Conservation (phyloP, 352 stramenopile genomes). For the Phytophthora nicotianae region DNA sequence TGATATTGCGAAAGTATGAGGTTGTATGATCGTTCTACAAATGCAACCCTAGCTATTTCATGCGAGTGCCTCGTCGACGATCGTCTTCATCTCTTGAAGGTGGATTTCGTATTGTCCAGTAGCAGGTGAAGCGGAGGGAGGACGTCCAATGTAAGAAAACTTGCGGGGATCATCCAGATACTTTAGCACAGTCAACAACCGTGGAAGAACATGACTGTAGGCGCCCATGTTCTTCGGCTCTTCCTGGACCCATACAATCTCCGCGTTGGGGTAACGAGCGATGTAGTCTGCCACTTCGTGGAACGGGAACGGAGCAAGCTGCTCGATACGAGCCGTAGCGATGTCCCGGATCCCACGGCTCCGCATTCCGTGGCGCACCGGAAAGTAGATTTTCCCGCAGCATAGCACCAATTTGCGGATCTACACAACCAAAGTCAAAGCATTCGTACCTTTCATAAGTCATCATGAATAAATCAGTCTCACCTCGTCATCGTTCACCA, state of each 20-base stretch:
- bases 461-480: too few species aligned
- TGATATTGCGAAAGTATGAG: slow-evolving; percentile 5
- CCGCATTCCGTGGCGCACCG: slow-evolving; percentile 64
- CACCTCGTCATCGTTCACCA: slow-evolving; percentile 70
- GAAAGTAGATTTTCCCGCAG: slow-evolving; percentile 89
- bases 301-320: slow-evolving; percentile 97
- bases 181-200: slow-evolving; percentile 94
- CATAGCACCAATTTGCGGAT: slow-evolving; percentile 82
- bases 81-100: slow-evolving; percentile 92
- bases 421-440: slow-evolving; percentile 41
- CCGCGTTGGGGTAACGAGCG: slow-evolving; percentile 93
- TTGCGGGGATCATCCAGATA: slow-evolving; percentile 65
- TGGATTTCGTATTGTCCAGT: slow-evolving; percentile 96
- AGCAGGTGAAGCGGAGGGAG: slow-evolving; percentile 94
- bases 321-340: slow-evolving; percentile 77
- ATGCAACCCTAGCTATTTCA: slow-evolving; percentile 31
- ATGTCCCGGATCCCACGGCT: slow-evolving; percentile 63
- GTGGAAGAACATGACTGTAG: slow-evolving; percentile 92
- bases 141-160: slow-evolving; percentile 94
- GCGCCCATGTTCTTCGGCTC: slow-evolving; percentile 99
- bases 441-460: too few species aligned
- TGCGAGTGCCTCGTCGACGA: slow-evolving; percentile 87
- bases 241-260: slow-evolving; percentile 98
- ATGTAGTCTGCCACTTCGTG: slow-evolving; percentile 93
- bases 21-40: slow-evolving; percentile 7